These are phyloP conservation scores for Thalassia testudinum DNA, from an alignment of 116 monocot genomes.

Conservation along the genomic window DNA sequence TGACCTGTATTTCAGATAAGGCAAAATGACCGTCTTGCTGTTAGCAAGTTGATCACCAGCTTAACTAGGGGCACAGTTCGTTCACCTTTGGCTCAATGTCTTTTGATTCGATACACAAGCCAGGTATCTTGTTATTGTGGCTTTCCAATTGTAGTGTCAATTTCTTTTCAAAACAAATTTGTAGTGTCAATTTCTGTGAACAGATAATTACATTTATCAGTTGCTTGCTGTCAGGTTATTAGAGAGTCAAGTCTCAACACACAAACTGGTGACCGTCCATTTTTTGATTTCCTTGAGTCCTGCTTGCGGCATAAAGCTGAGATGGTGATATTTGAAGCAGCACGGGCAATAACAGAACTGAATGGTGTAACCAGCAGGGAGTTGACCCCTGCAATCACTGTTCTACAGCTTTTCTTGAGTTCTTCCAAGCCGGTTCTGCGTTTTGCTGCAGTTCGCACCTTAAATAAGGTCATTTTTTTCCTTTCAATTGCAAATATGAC, in stretches of 20 bases:
- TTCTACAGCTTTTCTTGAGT: constrained; percentile 87
- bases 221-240: constrained; percentile 39
- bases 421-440: constrained; percentile 96
- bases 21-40: constrained; percentile 95
- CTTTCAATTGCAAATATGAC: no score
- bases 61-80: constrained; percentile 86
- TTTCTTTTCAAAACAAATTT: neutral
- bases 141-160: neutral
- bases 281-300: constrained; percentile 91
- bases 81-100: constrained; percentile 95
- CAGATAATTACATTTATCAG: no score
- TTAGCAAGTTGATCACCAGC: constrained; percentile 91
- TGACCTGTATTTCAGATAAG: constrained; percentile 78
- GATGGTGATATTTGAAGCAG: constrained; percentile 96
- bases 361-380: constrained; percentile 81
- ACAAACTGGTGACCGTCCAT: constrained; percentile 82
- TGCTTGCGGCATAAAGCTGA: constrained; percentile 93
- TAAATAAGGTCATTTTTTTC: constrained; percentile 65
- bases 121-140: constrained; percentile 35
- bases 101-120: constrained; percentile 90
- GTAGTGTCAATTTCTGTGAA: no score
- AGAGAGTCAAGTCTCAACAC: constrained; percentile 52
- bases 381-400: constrained; percentile 90
- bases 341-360: constrained; percentile 88
- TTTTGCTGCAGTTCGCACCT: constrained; percentile 94